Conservation (phyloP, 2,329 filamentous ascomycete genomes). For the Microdochium nivale region DNA sequence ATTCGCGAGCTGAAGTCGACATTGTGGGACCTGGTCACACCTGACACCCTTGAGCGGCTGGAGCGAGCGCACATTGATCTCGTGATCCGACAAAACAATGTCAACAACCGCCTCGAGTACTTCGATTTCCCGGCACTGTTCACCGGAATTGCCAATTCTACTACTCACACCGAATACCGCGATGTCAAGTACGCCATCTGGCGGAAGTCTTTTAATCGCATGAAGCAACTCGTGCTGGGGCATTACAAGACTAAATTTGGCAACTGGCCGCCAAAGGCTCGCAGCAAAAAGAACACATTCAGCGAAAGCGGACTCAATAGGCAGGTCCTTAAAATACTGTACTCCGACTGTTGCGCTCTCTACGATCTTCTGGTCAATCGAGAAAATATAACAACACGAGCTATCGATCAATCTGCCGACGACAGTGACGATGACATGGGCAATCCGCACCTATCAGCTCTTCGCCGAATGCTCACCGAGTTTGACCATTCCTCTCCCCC, state of each 20-base stretch:
- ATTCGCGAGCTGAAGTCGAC: conserved; percentile 58
- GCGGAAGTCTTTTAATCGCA: conserved; percentile 65
- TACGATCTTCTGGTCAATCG: conserved; percentile 88
- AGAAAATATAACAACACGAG: conserved; percentile 66
- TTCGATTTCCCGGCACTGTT: conserved; percentile 92
- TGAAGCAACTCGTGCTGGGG: conserved; percentile 63
- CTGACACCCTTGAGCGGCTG: conserved; percentile 66
- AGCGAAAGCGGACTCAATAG: conserved; percentile 82
- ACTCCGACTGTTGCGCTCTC: conserved; percentile 74
- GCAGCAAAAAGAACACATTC: conserved; percentile 84
- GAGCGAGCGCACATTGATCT: conserved; percentile 78
- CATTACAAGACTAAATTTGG: conserved; percentile 55
- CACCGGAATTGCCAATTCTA: conserved; percentile 78
- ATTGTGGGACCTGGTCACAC: conserved; percentile 62
- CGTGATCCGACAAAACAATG: conserved; percentile 58
- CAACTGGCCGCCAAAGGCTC: conserved; percentile 85
- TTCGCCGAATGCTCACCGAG: conserved; percentile 75
- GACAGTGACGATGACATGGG: conserved; percentile 40
- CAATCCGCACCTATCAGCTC: conserved; percentile 56
- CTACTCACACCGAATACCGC: conserved; percentile 66
- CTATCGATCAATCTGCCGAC: conserved; percentile 56
- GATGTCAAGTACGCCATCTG: conserved; percentile 77
- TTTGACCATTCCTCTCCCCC: conserved; percentile 86
- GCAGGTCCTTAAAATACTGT: conserved; percentile 70
- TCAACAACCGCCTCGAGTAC: conserved; percentile 67